phyloP scores from a whole-genome alignment of 2,329 filamentous ascomycete genomes.

The Allantophomopsis cytisporea region DNA sequence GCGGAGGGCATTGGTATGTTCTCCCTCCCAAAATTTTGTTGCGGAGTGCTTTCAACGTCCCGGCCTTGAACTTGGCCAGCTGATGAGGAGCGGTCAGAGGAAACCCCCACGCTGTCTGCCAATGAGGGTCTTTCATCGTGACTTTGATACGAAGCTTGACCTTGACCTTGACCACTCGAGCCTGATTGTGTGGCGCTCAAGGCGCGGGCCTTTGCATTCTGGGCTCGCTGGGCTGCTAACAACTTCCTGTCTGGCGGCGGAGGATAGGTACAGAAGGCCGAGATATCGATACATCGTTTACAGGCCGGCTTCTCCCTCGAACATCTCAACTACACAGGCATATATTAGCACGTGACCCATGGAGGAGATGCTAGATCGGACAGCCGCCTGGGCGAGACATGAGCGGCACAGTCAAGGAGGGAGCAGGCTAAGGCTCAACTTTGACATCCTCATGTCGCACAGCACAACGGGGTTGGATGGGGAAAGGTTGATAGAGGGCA shows the following conservation, averaged over 20 bases:
- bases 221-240: slow-evolving; percentile 6
- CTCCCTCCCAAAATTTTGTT: neutral
- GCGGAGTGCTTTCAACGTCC: neutral
- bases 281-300: slow-evolving; percentile 8
- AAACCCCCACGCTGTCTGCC: neutral
- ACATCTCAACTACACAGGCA: slow-evolving; percentile 6
- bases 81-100: neutral
- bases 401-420: too few species aligned
- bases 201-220: slow-evolving; percentile 2
- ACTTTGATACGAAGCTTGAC: neutral
- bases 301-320: slow-evolving; percentile 7
- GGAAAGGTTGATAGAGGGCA: too few species aligned
- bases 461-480: too few species aligned
- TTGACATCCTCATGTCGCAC: too few species aligned
- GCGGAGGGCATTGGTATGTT: slow-evolving; percentile 1
- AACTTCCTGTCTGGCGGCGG: slow-evolving; percentile 9
- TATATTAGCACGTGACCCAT: too few species aligned
- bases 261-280: slow-evolving; percentile 8
- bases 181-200: too few species aligned
- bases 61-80: neutral
- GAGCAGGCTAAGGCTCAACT: too few species aligned
- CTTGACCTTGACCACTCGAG: too few species aligned
- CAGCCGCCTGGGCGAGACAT: too few species aligned
- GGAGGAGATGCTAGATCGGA: too few species aligned
- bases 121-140: neutral